phyloP scores from a whole-genome alignment of 495 filamentous ascomycete genomes.

The Hypomontagnella monticulosa region DNA sequence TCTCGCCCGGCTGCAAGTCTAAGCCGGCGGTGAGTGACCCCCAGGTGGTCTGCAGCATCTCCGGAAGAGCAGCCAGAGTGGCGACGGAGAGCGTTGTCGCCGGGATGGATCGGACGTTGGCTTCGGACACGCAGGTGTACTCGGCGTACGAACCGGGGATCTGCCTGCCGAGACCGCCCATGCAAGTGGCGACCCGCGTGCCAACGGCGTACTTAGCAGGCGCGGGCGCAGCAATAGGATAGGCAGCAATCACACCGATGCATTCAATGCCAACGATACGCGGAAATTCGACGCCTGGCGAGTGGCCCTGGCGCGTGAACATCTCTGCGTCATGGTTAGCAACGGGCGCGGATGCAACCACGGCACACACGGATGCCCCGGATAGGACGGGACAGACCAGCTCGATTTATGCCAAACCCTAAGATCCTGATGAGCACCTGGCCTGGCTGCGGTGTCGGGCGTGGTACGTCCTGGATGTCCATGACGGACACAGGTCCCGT shows the following conservation, averaged over 20 bases:
- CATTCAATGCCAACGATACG: slow-evolving; percentile 64
- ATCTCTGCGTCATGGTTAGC: slow-evolving; percentile 46
- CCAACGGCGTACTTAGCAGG: slow-evolving; percentile 51
- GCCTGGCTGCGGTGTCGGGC: slow-evolving; percentile 50
- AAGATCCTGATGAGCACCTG: slow-evolving; percentile 56
- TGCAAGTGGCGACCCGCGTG: slow-evolving; percentile 58
- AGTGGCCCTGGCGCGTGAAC: slow-evolving; percentile 64
- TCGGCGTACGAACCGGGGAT: slow-evolving; percentile 67
- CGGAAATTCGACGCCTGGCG: slow-evolving; percentile 55
- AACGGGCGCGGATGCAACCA: neutral
- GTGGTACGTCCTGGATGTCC: slow-evolving; percentile 49
- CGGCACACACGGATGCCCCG: slow-evolving; percentile 1
- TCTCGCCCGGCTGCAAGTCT: slow-evolving; percentile 53
- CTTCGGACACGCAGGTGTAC: slow-evolving; percentile 57
- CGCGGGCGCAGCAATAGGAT: slow-evolving; percentile 43
- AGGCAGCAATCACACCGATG: slow-evolving; percentile 54
- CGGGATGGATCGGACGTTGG: slow-evolving; percentile 55
- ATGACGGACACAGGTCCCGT: slow-evolving; percentile 53
- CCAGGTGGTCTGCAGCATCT: slow-evolving; percentile 67
- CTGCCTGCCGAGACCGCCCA: slow-evolving; percentile 62
- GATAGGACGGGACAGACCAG: slow-evolving; percentile 36
- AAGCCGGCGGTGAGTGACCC: slow-evolving; percentile 55
- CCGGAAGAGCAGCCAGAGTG: slow-evolving; percentile 60
- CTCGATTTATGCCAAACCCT: slow-evolving; percentile 65
- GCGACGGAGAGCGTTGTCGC: slow-evolving; percentile 52